These are phyloP conservation scores for Neurospora sp. DNA, from an alignment of 495 filamentous ascomycete species.

Conservation along the genomic window DNA sequence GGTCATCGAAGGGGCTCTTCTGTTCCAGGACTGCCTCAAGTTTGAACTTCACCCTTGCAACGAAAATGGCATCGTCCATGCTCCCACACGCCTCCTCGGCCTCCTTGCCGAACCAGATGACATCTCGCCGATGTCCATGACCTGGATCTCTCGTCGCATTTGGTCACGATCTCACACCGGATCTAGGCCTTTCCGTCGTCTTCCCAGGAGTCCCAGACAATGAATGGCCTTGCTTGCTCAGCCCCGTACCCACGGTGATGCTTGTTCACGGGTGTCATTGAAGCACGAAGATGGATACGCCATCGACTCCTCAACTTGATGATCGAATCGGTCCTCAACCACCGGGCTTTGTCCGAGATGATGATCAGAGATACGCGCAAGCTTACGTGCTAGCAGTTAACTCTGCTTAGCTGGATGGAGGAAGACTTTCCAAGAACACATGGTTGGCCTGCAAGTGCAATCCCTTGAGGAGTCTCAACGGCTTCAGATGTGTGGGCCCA, in stretches of 20 bases:
- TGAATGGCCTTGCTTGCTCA: background rate
- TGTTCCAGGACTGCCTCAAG: background rate
- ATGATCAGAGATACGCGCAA: background rate
- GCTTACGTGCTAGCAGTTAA: background rate
- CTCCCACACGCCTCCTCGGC: background rate
- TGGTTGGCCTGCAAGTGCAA: background rate
- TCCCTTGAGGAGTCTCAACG: background rate
- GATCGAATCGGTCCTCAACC: background rate
- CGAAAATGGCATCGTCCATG: background rate
- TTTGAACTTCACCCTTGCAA: background rate
- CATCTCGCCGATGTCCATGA: background rate
- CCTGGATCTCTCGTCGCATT: background rate
- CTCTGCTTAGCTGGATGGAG: background rate
- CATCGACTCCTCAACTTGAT: background rate
- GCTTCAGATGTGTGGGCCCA: background rate
- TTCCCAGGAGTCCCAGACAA: background rate
- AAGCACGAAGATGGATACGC: background rate
- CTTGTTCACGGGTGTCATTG: background rate
- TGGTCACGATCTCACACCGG: conserved; percentile 6
- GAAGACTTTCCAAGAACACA: background rate
- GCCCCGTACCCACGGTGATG: background rate
- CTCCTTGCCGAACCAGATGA: background rate
- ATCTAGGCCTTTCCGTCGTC: conserved; percentile 7
- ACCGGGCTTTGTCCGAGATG: background rate
- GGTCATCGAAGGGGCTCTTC: background rate